These are phyloP conservation scores for Tolypocladium endophyticum DNA, from an alignment of 2,329 filamentous ascomycete genomes.

Conservation along the genomic window DNA sequence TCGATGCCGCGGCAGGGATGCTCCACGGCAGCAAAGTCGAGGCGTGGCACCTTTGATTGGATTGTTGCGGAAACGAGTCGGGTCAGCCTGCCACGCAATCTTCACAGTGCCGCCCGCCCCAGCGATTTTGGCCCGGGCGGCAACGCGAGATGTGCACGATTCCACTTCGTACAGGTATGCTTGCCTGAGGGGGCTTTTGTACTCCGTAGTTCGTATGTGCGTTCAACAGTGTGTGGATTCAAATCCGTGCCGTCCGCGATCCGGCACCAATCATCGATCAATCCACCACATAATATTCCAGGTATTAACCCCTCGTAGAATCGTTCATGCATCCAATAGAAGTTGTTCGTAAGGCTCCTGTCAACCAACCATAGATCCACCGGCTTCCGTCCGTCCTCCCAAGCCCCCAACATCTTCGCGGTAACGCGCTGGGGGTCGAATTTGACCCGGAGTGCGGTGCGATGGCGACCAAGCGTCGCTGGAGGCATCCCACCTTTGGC, in stretches of 20 bases:
- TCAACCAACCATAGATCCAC: no score
- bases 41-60: background rate
- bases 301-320: no score
- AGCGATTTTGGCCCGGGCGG: background rate
- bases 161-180: background rate
- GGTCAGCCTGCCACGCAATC: background rate
- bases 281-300: no score
- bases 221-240: background rate
- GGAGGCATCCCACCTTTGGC: conserved; percentile 80
- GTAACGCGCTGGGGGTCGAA: conserved; percentile 73
- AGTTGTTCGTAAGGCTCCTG: no score
- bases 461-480: conserved; percentile 71
- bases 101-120: background rate
- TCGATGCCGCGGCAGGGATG: background rate
- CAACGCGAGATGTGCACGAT: background rate
- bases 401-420: conserved; percentile 53
- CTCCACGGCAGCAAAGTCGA: background rate
- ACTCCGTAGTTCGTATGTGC: background rate
- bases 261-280: background rate
- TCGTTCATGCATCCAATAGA: no score
- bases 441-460: conserved; percentile 82
- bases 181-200: background rate
- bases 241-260: background rate
- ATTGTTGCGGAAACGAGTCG: background rate
- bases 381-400: conserved; percentile 54